Conservation (phyloP, 257 asterid genomes). For the Dorcoceras hygrometricum region DNA sequence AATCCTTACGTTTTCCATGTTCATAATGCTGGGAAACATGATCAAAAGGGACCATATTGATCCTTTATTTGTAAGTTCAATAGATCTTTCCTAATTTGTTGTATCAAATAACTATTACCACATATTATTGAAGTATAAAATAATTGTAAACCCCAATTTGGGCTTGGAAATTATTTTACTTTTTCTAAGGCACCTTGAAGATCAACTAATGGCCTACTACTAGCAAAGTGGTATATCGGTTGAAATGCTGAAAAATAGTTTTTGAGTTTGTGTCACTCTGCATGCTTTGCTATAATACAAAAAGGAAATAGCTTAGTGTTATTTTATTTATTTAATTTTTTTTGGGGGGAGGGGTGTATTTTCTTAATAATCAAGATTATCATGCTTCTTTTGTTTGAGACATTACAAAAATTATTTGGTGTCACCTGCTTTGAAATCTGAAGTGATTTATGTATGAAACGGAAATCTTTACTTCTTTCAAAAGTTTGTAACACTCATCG, state of each 20-base stretch:
- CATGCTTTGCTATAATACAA: not conserved
- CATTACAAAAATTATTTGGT: not conserved
- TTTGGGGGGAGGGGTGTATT: too few relatives aligned
- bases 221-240: not conserved
- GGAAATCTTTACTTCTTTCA: not conserved
- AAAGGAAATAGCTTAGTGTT: too few relatives aligned
- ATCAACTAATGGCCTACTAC: too few relatives aligned
- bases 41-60: slow-evolving; percentile 58
- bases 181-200: too few relatives aligned
- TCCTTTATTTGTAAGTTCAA: slow-evolving; percentile 40
- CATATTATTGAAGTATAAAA: not conserved
- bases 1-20: slow-evolving; percentile 62
- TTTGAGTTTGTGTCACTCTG: not conserved
- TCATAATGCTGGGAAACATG: slow-evolving; percentile 51
- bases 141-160: not conserved
- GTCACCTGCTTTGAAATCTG: not conserved
- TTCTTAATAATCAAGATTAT: too few relatives aligned
- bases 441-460: not conserved
- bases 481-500: too few relatives aligned
- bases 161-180: not conserved
- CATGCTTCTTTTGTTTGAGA: not conserved
- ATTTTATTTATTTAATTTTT: too few relatives aligned
- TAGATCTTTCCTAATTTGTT: not conserved
- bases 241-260: not conserved
- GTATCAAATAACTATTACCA: too few relatives aligned